Evolutionary conservation across 129 eudicot genomes (phyloP).

Genomic region (Rutidosis leptorrhynchoides): DNA sequence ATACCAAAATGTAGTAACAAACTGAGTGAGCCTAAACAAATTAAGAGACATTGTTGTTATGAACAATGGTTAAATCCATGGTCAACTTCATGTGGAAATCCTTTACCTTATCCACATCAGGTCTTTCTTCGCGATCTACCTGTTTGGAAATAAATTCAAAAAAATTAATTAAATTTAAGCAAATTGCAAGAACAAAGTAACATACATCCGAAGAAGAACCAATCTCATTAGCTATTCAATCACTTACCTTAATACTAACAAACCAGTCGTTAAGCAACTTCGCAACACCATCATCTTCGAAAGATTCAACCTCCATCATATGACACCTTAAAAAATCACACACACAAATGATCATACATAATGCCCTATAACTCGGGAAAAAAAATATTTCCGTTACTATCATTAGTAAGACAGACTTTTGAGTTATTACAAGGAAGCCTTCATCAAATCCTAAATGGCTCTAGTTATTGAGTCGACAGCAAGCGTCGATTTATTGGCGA

Average conservation of each 20-base stretch:
- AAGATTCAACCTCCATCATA: conserved; percentile 98
- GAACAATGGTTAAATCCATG: no score
- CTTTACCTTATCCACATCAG: conserved; percentile 91
- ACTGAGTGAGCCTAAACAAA: conserved; percentile 4
- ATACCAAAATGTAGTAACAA: background rate
- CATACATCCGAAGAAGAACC: background rate
- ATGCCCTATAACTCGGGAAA: background rate
- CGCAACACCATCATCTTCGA: conserved; percentile 80
- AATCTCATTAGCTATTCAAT: conserved; percentile 4
- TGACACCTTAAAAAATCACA: conserved; percentile 66
- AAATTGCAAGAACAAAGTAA: background rate
- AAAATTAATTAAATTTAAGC: background rate
- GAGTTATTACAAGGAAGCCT: no score
- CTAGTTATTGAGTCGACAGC: no score
- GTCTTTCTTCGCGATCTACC: conserved; percentile 98
- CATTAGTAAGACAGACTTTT: no score
- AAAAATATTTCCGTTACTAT: no score
- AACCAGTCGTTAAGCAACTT: conserved; percentile 88
- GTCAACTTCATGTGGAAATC: conserved; percentile 11
- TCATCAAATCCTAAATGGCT: no score
- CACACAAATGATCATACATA: conserved; percentile 9
- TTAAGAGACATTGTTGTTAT: background rate
- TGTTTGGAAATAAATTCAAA: conserved; percentile 32
- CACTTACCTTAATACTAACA: conserved; percentile 77
- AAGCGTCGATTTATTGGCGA: no score